These are phyloP conservation scores for Phialophora chinensis DNA, from an alignment of 2,329 filamentous ascomycete genomes.

Conservation along the genomic window DNA sequence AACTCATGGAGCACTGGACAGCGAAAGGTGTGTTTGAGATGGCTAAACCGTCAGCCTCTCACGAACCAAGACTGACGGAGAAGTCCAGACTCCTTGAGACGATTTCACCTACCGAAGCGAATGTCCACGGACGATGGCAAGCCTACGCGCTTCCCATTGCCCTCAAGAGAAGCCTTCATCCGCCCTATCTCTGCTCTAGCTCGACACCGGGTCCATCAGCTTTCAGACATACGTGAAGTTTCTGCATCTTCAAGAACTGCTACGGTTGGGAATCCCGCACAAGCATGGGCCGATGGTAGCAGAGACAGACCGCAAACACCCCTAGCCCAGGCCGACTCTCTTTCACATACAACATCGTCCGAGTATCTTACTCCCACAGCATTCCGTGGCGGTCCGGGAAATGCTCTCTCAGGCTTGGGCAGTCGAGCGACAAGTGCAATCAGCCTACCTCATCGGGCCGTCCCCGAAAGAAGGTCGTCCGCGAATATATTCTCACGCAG, in stretches of 20 bases:
- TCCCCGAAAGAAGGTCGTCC: slow-evolving; percentile 38
- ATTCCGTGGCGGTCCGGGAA: slow-evolving; percentile 15
- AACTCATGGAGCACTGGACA: slow-evolving; percentile 26
- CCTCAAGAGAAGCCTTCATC: slow-evolving; percentile 29
- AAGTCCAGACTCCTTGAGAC: slow-evolving; percentile 23
- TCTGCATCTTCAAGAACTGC: slow-evolving; percentile 33
- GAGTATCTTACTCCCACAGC: slow-evolving; percentile 32
- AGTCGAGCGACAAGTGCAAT: slow-evolving; percentile 36
- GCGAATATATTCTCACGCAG: slow-evolving; percentile 35
- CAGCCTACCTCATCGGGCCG: slow-evolving; percentile 35
- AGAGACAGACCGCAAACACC: slow-evolving; percentile 28
- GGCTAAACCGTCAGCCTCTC: neutral
- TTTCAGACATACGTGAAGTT: slow-evolving; percentile 38
- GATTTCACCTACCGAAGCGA: slow-evolving; percentile 27
- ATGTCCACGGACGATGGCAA: slow-evolving; percentile 31
- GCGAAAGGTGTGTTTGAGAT: slow-evolving; percentile 21
- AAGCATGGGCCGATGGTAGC: slow-evolving; percentile 28
- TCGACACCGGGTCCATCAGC: slow-evolving; percentile 32
- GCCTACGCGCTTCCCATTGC: slow-evolving; percentile 21
- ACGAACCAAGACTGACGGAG: slow-evolving; percentile 8
- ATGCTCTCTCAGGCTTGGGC: slow-evolving; percentile 22
- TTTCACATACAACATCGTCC: slow-evolving; percentile 33
- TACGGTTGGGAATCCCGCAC: neutral
- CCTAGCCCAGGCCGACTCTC: slow-evolving; percentile 14
- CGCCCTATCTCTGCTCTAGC: slow-evolving; percentile 35